These are phyloP conservation scores for Lasiosphaeriaceae sp. DNA, from an alignment of 495 filamentous ascomycete genomes.

Conservation along the genomic window DNA sequence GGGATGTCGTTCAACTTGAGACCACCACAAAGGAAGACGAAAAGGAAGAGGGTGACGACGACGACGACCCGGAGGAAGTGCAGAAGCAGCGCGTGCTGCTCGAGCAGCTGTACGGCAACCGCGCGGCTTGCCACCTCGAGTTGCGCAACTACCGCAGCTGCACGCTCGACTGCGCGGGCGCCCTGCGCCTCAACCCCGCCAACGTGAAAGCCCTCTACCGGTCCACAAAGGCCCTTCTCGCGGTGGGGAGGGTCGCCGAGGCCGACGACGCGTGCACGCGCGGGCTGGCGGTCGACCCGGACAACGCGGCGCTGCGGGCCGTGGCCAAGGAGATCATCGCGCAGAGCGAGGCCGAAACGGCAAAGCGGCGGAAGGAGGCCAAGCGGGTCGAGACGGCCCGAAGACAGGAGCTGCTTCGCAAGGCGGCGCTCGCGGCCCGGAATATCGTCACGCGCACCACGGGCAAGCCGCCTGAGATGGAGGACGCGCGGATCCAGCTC, in stretches of 20 bases:
- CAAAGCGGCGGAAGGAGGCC: constrained; percentile 40
- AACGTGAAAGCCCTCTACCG: constrained; percentile 92
- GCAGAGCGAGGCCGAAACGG: constrained; percentile 30
- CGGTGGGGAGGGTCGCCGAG: constrained; percentile 67
- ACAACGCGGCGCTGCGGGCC: constrained; percentile 51
- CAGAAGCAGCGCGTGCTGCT: constrained; percentile 56
- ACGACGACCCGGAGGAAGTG: constrained; percentile 47
- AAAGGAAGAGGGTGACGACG: constrained; percentile 31
- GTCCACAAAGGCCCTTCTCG: constrained; percentile 67
- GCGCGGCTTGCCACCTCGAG: constrained; percentile 76
- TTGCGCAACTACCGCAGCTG: constrained; percentile 75
- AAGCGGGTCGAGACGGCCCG: constrained; percentile 44
- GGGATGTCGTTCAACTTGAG: constrained; percentile 34
- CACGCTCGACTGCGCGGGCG: constrained; percentile 75
- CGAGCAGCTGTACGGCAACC: constrained; percentile 77
- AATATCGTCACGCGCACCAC: constrained; percentile 64
- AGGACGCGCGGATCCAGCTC: constrained; percentile 67
- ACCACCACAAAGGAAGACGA: constrained; percentile 17
- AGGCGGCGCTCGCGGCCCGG: constrained; percentile 69
- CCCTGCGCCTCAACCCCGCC: constrained; percentile 67
- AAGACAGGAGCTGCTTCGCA: constrained; percentile 57
- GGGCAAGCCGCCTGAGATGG: constrained; percentile 73
- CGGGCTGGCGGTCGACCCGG: constrained; percentile 65
- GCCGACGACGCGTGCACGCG: constrained; percentile 70
- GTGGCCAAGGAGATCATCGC: constrained; percentile 54